Percentiles rank a stretch among this genome's conserved stretches.
Conservation (phyloP, 768 basidiomycete species). For the Hydnomerulius pinastri region DNA sequence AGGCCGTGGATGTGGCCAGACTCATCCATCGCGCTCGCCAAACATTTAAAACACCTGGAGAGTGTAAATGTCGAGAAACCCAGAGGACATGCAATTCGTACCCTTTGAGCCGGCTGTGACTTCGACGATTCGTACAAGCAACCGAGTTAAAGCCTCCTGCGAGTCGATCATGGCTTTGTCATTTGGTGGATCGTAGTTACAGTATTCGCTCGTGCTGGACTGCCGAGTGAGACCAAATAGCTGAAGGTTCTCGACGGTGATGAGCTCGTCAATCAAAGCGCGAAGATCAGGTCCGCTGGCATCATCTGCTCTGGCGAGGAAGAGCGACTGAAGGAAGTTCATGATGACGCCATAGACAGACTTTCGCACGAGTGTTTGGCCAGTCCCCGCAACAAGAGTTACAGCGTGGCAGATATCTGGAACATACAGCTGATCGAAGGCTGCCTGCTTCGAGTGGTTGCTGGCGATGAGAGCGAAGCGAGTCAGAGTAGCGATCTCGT, state of each 20-base stretch:
- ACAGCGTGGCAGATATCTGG: slow-evolving; percentile 84
- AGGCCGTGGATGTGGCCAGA: slow-evolving; percentile 82
- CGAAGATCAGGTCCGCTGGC: slow-evolving; percentile 59
- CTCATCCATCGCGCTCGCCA: slow-evolving; percentile 97
- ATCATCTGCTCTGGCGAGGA: slow-evolving; percentile 60
- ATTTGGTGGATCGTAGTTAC: slow-evolving; percentile 50
- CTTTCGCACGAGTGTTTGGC: slow-evolving; percentile 72
- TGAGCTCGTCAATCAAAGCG: slow-evolving; percentile 61
- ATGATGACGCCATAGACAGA: slow-evolving; percentile 81
- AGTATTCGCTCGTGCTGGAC: slow-evolving; percentile 70
- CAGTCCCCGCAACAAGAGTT: slow-evolving; percentile 74
- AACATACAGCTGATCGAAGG: slow-evolving; percentile 74
- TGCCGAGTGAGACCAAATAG: slow-evolving; percentile 74
- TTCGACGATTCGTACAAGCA: slow-evolving; percentile 66
- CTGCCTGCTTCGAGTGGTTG: slow-evolving; percentile 62
- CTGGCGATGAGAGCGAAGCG: slow-evolving; percentile 75
- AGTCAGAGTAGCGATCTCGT: slow-evolving; percentile 77
- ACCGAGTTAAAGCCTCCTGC: slow-evolving; percentile 63
- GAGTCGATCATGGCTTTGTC: slow-evolving; percentile 60
- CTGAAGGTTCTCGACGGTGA: slow-evolving; percentile 55
- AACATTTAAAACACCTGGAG: slow-evolving; percentile 71
- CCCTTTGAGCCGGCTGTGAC: slow-evolving; percentile 69
- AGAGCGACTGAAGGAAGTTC: slow-evolving; percentile 80
- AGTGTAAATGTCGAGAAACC: slow-evolving; percentile 9
- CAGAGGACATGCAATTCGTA: slow-evolving; percentile 35